Base-by-base conservation (phyloP, 345 rosid genomes). In the Linum usitatissimum region DNA sequence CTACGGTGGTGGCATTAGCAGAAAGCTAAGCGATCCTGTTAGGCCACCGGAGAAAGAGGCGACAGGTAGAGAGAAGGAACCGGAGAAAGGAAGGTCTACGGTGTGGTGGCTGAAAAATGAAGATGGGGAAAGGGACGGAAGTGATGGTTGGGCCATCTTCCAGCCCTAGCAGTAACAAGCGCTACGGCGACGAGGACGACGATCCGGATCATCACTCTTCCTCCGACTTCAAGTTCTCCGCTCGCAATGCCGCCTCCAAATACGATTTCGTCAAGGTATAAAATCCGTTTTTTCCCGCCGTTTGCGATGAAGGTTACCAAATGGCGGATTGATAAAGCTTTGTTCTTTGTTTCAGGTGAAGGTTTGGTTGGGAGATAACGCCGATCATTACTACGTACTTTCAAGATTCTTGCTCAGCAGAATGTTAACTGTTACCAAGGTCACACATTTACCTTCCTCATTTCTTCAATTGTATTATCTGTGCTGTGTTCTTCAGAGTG, bases 401-500 rank as follows among this genome's bases (percentile, higher is more conserved):
- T 93, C 96, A 75, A 84, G 99, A 21, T 93, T 93, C 70, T 80
- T 93, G 62, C 88, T 93, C 42, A 86, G 96, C 70, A 87, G 99
- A 78, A 93, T 82, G 96, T 69, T 93, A 68, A 93, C 99, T 17
- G 99, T 93, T 19, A 93, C 99, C 45, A 93, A 93, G 97, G 99
- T 91, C 34, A 64, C 61, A 28, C 7, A 6, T 17, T 3, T 54
- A 53, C 36, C 23, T 1, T 61, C 13, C 1, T 56, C 8, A 53
- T 19, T 15, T 8, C 7, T 14, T 1, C 3, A 0, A 3, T 30
- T 18, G 62, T 2, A 6, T 12, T 59, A 20, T 59, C 3, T 30
- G 12, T 10, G 12, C 20, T 15, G 19, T 7, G 6, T 30, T 30
- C 45, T 30, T 30, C 9, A 30, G 48, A 30, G 6, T 34, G 62